Conservation (phyloP, 495 filamentous ascomycete species). For the Lindgomyces ingoldianus region DNA sequence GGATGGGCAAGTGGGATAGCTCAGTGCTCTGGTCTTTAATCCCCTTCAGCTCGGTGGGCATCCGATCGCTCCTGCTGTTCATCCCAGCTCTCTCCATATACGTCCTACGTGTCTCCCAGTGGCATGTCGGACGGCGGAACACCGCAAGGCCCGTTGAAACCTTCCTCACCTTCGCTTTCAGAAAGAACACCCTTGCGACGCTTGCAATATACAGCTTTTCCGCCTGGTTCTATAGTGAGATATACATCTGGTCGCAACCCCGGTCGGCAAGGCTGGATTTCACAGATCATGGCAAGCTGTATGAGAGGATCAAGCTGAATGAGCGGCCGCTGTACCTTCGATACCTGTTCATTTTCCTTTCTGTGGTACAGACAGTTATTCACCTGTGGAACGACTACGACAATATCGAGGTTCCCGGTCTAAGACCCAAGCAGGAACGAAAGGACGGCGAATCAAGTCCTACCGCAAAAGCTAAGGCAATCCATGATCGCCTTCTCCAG, state of each 20-base stretch:
- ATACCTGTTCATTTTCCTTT: constrained; percentile 66
- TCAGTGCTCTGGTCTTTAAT: constrained; percentile 85
- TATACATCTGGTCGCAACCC: constrained; percentile 78
- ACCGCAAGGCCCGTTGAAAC: constrained; percentile 66
- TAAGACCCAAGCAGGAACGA: constrained; percentile 43
- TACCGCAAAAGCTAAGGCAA: constrained; percentile 47
- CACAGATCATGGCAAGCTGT: constrained; percentile 63
- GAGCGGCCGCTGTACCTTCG: constrained; percentile 83
- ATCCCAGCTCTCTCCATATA: constrained; percentile 67
- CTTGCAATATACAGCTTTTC: constrained; percentile 59
- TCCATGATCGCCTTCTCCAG: not conserved
- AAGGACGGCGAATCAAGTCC: constrained; percentile 48
- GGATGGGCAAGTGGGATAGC: constrained; percentile 67
- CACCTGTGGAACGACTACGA: constrained; percentile 80
- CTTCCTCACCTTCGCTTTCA: constrained; percentile 51
- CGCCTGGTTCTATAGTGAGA: constrained; percentile 75
- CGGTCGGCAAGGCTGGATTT: constrained; percentile 65
- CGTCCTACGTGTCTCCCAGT: constrained; percentile 80
- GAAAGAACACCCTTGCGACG: constrained; percentile 51
- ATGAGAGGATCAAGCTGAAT: constrained; percentile 80
- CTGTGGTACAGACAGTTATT: constrained; percentile 63
- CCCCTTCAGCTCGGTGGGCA: constrained; percentile 70
- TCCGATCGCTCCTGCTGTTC: constrained; percentile 73
- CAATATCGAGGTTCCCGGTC: constrained; percentile 59
- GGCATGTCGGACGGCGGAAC: constrained; percentile 75